Base-by-base conservation (phyloP, 345 rosid species). In the Atalantia buxifolia region DNA sequence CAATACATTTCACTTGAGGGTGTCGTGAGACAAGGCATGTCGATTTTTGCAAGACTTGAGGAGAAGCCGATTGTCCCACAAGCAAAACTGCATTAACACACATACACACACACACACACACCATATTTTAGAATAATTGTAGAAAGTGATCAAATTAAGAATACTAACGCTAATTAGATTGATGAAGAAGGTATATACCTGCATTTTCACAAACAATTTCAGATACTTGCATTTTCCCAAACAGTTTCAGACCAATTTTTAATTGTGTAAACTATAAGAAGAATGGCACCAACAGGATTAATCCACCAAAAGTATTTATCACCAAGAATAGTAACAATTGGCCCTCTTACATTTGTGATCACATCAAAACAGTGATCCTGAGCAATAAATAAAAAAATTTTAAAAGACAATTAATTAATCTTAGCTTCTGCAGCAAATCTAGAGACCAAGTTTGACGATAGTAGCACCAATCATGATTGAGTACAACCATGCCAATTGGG, bases 331-430 rank as follows among this genome's bases (percentile, higher is more conserved):
- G 97, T 98, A 9, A 98, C 90, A 16, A 85, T 85, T 21, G 92
- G 70, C 60, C 98, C 99, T 14, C 92, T 91, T 56, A 95, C 88
- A 66, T 95, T 92, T 45, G 97, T 92, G 64, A 92, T 76, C 76
- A 95, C 97, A 64, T 95, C 98, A 71, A 95, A 93, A 61, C 90
- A 87, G 84, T 93, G 97, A 86, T 93, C 99, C 97, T 93, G 88
- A 27, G n/a, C 14, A 50, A 82, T 59, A 16, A 36, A 36, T 28
- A 30, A 4, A 19, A 4, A 1, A 36, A 33, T 40, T 48, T 35
- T 48, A 12, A 80, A 9, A 21, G 10, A 9, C 42, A 67, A 63
- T 59, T 48, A 40, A 40, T 40, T 40, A 40, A 92, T 97, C 95
- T 93, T 87, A 93, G 81, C 38, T 89, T 84, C 78, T 89, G 79